Percentiles rank a stretch among this genome's conserved stretches.
phyloP scores from a whole-genome alignment of 768 basidiomycete species.

The Amanita jacksonii region DNA sequence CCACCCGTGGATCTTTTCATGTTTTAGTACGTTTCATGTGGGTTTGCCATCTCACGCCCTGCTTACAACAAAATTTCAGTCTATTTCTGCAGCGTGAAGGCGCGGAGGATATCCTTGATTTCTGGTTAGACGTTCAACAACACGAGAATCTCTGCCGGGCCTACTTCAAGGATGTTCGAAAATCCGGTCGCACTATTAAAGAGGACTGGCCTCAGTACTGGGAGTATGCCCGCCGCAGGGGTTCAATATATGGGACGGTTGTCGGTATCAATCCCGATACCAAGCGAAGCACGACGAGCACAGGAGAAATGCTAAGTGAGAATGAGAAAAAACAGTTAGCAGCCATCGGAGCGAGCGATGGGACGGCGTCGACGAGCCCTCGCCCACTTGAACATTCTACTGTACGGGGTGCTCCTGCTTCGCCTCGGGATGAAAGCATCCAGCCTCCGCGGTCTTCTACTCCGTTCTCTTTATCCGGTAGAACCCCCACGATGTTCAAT shows the following conservation, averaged over 20 bases:
- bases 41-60: neutral
- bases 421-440: slow-evolving; percentile 29
- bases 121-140: slow-evolving; percentile 98
- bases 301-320: slow-evolving; percentile 60
- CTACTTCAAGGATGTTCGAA: slow-evolving; percentile 97
- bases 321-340: slow-evolving; percentile 62
- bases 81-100: slow-evolving; percentile 94
- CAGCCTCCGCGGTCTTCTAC: slow-evolving; percentile 55
- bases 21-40: slow-evolving; percentile 84
- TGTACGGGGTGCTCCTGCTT: slow-evolving; percentile 41
- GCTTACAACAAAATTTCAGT: slow-evolving; percentile 29
- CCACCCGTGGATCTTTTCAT: slow-evolving; percentile 98
- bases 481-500: slow-evolving; percentile 71
- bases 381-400: slow-evolving; percentile 38
- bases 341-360: slow-evolving; percentile 24
- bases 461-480: slow-evolving; percentile 68
- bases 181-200: slow-evolving; percentile 85
- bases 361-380: slow-evolving; percentile 51
- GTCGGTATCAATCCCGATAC: slow-evolving; percentile 64
- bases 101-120: slow-evolving; percentile 93
- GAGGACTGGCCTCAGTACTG: slow-evolving; percentile 99
- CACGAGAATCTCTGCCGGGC: slow-evolving; percentile 98
- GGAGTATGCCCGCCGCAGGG: slow-evolving; percentile 85
- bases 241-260: slow-evolving; percentile 88
- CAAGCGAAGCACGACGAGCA: slow-evolving; percentile 79